phyloP scores from a whole-genome alignment of 108 stramenopile genomes.

The Schizochytrium sp. region DNA sequence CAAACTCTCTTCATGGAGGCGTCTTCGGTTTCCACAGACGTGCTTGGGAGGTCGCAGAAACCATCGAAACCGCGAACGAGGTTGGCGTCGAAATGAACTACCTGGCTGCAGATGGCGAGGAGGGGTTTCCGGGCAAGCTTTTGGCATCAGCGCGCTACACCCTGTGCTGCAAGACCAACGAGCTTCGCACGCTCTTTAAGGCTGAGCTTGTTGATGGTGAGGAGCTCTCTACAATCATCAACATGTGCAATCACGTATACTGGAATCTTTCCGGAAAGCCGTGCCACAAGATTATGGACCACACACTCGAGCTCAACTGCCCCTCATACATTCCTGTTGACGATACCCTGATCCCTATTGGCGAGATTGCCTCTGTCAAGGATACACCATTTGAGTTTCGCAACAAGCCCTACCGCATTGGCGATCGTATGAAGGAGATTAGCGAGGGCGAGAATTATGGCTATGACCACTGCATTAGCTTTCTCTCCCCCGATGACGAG shows the following conservation, averaged over 20 bases:
- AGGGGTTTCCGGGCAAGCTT: conserved; percentile 84
- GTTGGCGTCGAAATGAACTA: conserved; percentile 75
- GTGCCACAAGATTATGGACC: conserved; percentile 76
- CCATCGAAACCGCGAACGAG: conserved; percentile 61
- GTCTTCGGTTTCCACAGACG: conserved; percentile 75
- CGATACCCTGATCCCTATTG: conserved; percentile 78
- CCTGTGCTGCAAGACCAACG: conserved; percentile 64
- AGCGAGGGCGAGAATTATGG: conserved; percentile 67
- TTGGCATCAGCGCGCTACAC: conserved; percentile 79
- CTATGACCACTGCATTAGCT: conserved; percentile 56
- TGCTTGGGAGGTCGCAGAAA: conserved; percentile 73
- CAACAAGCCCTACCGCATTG: conserved; percentile 35
- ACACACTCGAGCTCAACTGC: conserved; percentile 77
- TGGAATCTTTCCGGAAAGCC: conserved; percentile 82
- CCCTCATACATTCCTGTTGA: conserved; percentile 81
- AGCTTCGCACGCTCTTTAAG: conserved; percentile 70
- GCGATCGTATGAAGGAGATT: conserved; percentile 60
- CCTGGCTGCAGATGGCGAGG: conserved; percentile 79
- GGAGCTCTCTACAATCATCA: conserved; percentile 78
- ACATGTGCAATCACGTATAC: conserved; percentile 86
- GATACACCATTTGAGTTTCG: conserved; percentile 60
- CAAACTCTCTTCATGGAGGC: conserved; percentile 89
- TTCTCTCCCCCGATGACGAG: not conserved
- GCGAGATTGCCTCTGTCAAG: conserved; percentile 74
- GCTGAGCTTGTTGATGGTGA: conserved; percentile 74